These are phyloP conservation scores for Gypsophila paniculata DNA, from an alignment of 179 eudicot genomes.

Conservation along the genomic window DNA sequence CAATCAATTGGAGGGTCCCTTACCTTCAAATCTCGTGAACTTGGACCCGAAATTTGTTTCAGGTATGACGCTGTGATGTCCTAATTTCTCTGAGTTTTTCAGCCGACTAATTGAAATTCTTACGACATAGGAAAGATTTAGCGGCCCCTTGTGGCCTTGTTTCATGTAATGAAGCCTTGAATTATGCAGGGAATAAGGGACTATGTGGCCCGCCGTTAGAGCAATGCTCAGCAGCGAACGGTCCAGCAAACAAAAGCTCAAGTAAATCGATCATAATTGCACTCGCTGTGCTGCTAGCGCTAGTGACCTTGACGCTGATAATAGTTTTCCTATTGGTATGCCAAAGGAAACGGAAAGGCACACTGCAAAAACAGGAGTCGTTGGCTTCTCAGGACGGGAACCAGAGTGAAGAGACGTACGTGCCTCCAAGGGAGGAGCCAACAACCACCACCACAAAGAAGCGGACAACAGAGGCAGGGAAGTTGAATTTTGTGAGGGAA, in stretches of 20 bases:
- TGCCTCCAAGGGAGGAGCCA: slow-evolving; percentile 13
- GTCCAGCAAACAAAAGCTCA: slow-evolving; percentile 16
- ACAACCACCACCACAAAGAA: slow-evolving; percentile 23
- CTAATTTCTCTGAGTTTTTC: neutral
- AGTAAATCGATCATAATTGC: slow-evolving; percentile 20
- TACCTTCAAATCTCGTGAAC: slow-evolving; percentile 40
- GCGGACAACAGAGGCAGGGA: slow-evolving; percentile 33
- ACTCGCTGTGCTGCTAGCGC: slow-evolving; percentile 23
- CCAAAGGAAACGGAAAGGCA: slow-evolving; percentile 17
- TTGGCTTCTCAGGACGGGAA: slow-evolving; percentile 22
- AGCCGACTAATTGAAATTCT: neutral
- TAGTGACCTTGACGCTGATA: slow-evolving; percentile 25
- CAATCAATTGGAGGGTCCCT: slow-evolving; percentile 64
- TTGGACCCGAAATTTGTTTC: slow-evolving; percentile 33
- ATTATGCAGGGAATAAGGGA: slow-evolving; percentile 50
- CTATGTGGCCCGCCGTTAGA: slow-evolving; percentile 61
- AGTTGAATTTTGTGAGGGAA: slow-evolving; percentile 49
- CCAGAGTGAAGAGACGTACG: slow-evolving; percentile 17
- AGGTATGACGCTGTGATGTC: slow-evolving; percentile 28
- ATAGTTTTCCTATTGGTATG: slow-evolving; percentile 22
- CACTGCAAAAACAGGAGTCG: slow-evolving; percentile 12
- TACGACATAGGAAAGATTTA: neutral
- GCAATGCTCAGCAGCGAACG: slow-evolving; percentile 28
- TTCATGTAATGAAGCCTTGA: neutral
- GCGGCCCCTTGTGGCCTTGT: neutral